Evolutionary conservation across 768 basidiomycete species (phyloP).

Genomic region (Suillus luteus): DNA sequence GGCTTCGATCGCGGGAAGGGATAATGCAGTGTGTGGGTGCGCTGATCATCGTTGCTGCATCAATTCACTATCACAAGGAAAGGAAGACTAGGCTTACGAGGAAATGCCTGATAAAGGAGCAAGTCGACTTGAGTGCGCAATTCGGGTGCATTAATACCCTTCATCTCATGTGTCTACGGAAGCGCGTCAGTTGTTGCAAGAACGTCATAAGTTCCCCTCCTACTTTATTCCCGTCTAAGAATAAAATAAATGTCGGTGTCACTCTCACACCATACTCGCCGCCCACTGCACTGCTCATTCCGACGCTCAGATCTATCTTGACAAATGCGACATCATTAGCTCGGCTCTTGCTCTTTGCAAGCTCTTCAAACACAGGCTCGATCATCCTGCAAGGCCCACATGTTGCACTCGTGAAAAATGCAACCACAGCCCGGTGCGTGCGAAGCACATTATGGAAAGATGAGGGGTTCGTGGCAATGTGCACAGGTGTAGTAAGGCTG

Average conservation of each 20-base stretch:
- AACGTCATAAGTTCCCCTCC: constrained; percentile 6
- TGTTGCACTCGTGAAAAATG: constrained; percentile 76
- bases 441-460: constrained; percentile 68
- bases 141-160: constrained; percentile 70
- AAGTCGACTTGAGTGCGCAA: constrained; percentile 74
- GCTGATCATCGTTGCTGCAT: constrained; percentile 44
- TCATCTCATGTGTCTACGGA: constrained; percentile 65
- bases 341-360: constrained; percentile 65
- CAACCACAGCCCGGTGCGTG: constrained; percentile 71
- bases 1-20: constrained; percentile 59
- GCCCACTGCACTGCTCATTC: constrained; percentile 62
- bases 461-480: constrained; percentile 71
- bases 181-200: not conserved
- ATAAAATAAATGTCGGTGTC: constrained; percentile 92
- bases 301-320: constrained; percentile 80
- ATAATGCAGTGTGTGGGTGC: constrained; percentile 68
- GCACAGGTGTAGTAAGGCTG: constrained; percentile 60
- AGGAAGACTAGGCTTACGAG: constrained; percentile 55
- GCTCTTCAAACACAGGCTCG: constrained; percentile 78
- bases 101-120: constrained; percentile 74
- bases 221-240: constrained; percentile 74
- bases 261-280: constrained; percentile 64
- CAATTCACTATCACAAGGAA: not conserved
- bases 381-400: constrained; percentile 85
- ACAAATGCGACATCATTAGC: constrained; percentile 66